Evolutionary conservation across 768 basidiomycete genomes (phyloP), one percentile per base, ranked within the genome.

Genomic region (Serpula lacrymans): DNA sequence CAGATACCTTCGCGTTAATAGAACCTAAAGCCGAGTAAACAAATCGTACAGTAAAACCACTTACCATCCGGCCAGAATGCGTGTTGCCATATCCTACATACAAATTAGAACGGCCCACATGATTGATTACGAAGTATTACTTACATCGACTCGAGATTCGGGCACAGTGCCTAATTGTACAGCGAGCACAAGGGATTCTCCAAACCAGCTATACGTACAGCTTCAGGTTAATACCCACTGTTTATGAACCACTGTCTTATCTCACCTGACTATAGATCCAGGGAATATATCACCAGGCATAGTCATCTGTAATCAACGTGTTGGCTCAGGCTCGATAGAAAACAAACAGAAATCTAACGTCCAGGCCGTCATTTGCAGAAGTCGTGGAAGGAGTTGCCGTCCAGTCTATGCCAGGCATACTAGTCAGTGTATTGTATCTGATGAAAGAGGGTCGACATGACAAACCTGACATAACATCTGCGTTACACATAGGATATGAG

Each of bases 101-200:
- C 83, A 71, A 34, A 92, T 84, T 2, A 78, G 81, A 27, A 79
- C 80, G 57, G 90, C 87, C 38, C 71, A 61, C 12, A 92, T 86
- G 36, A 70, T 80, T 14, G 6, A n/a, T 18, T 8, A 33, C 16
- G 67, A 67, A 1, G 80, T 82, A 21, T 90, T 69, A 56, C 81
- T 86, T 2, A 51, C 63, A n/a, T 83, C 81, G 46, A 78, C 88
- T 51, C 74, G 87, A 4, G 75, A 70, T 6, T 51, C 66, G 9
- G 63, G 56, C 2, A 87, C 79, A 29, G 67, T 55, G 9, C 82
- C 82, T 30, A 70, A 73, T 37, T 76, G 67, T 10, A 85, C 80
- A 3, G 78, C 74, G 27, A 61, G 52, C 6, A 75, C 71, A 4
- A 85, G 62, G 36, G 67, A 67, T 14, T 58, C 52, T 2, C 84